Evolutionary conservation across 495 filamentous ascomycete genomes (phyloP).

Genomic region (Penicillium crystallinum): DNA sequence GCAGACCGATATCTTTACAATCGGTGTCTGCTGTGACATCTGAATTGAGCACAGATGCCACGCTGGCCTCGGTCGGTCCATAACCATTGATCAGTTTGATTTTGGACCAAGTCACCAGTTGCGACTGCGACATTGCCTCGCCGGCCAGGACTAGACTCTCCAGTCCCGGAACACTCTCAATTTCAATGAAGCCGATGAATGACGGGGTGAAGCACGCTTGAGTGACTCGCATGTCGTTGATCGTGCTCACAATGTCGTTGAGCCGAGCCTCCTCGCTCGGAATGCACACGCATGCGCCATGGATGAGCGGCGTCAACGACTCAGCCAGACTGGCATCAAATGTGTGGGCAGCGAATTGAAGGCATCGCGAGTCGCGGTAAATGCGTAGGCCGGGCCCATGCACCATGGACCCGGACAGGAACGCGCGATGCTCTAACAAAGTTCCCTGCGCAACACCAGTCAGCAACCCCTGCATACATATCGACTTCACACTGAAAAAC

Average conservation of each 20-base stretch:
- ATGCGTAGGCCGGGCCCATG: conserved; percentile 38
- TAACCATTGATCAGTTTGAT: conserved; percentile 55
- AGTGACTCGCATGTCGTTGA: conserved; percentile 42
- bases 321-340: conserved; percentile 48
- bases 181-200: conserved; percentile 43
- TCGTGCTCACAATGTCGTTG: conserved; percentile 42
- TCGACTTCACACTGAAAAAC: no score
- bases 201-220: conserved; percentile 50
- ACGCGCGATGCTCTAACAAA: conserved; percentile 44
- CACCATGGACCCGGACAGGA: conserved; percentile 35
- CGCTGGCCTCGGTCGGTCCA: conserved; percentile 49
- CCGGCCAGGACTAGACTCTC: conserved; percentile 45
- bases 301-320: conserved; percentile 38
- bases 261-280: conserved; percentile 48
- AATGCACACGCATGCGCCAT: conserved; percentile 43
- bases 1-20: conserved; percentile 42
- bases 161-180: conserved; percentile 42
- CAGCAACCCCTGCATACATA: neutral
- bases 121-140: conserved; percentile 50
- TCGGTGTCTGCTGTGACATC: conserved; percentile 31
- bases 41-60: conserved; percentile 35
- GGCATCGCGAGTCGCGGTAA: conserved; percentile 26
- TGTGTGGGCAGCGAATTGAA: conserved; percentile 52
- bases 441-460: conserved; percentile 32
- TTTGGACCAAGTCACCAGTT: conserved; percentile 50